phyloP scores from a whole-genome alignment of 2,329 filamentous ascomycete genomes.

The Aspergillus sp. region DNA sequence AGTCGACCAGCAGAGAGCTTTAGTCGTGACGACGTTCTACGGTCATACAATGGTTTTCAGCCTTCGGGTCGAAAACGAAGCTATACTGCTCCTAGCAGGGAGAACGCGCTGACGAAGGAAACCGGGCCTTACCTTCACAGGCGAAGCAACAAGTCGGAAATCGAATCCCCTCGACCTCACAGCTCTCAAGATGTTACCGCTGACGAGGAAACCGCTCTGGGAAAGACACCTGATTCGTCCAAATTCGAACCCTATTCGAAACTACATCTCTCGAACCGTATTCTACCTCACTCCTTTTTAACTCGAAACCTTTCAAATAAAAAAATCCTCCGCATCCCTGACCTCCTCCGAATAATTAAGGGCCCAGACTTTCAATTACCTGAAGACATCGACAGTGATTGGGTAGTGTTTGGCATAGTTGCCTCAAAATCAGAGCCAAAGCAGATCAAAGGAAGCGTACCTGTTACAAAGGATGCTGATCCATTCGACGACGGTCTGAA shows the following conservation, averaged over 20 bases:
- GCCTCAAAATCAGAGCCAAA: slow-evolving; percentile 81
- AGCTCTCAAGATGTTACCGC: slow-evolving; percentile 13
- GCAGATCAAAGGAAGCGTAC: slow-evolving; percentile 45
- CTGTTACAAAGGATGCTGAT: slow-evolving; percentile 36
- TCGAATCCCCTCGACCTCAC: slow-evolving; percentile 5
- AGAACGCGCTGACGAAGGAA: slow-evolving; percentile 7
- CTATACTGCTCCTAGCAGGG: slow-evolving; percentile 26
- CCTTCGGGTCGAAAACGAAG: slow-evolving; percentile 26
- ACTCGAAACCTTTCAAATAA: slow-evolving; percentile 72
- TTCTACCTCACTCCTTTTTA: slow-evolving; percentile 73
- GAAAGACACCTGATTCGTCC: slow-evolving; percentile 44
- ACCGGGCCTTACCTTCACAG: slow-evolving; percentile 16
- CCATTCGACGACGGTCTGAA: slow-evolving; percentile 50
- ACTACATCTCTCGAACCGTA: slow-evolving; percentile 73
- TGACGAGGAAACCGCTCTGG: slow-evolving; percentile 10
- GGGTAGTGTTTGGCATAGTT: slow-evolving; percentile 81
- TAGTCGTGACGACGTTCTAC: slow-evolving; percentile 56
- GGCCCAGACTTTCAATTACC: slow-evolving; percentile 72
- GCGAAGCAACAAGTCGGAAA: slow-evolving; percentile 18
- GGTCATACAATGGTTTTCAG: slow-evolving; percentile 24
- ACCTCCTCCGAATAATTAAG: slow-evolving; percentile 74
- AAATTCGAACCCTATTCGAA: slow-evolving; percentile 82
- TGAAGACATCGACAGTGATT: slow-evolving; percentile 75
- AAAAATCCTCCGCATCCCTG: slow-evolving; percentile 68
- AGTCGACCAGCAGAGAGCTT: slow-evolving; percentile 48